Evolutionary conservation across 2,329 filamentous ascomycete genomes (phyloP).

Genomic region (Fusarium neocosmosporiellum): DNA sequence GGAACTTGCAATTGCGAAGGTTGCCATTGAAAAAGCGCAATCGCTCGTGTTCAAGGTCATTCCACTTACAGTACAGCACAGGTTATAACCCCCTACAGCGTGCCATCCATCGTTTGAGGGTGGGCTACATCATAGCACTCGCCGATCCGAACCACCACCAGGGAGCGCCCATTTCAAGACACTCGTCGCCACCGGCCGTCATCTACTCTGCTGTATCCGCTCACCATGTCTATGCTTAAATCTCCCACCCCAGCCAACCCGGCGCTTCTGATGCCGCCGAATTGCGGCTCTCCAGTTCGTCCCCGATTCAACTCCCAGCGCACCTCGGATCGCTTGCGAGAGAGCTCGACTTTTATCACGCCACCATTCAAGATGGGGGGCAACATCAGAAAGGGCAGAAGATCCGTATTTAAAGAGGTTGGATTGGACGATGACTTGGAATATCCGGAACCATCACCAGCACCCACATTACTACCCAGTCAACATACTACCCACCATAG

Average conservation of each 20-base stretch:
- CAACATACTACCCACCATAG: constrained; percentile 35
- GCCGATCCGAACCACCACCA: constrained; percentile 37
- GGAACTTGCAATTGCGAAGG: constrained; percentile 14
- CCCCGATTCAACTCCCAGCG: constrained; percentile 63
- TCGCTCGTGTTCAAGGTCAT: background rate
- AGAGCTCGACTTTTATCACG: constrained; percentile 54
- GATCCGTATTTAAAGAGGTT: constrained; percentile 64
- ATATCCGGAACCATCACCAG: constrained; percentile 28
- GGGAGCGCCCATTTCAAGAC: constrained; percentile 18
- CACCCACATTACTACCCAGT: constrained; percentile 20
- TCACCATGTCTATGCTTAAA: constrained; percentile 38
- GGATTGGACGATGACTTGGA: constrained; percentile 55
- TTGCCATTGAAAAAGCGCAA: constrained; percentile 10
- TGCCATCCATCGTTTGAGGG: constrained; percentile 33
- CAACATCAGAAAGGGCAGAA: constrained; percentile 62
- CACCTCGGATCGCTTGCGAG: constrained; percentile 64
- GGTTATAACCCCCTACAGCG: constrained; percentile 40
- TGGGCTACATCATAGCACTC: constrained; percentile 43
- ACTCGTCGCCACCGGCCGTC: constrained; percentile 33
- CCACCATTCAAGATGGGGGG: constrained; percentile 55
- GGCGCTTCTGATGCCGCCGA: constrained; percentile 17
- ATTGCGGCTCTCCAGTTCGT: constrained; percentile 45
- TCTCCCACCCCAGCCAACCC: constrained; percentile 31
- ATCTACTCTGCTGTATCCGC: constrained; percentile 11
- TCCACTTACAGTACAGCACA: constrained; percentile 12